These are phyloP conservation scores for Penicillium occitanis DNA, from an alignment of 2,329 filamentous ascomycete species.

Conservation along the genomic window DNA sequence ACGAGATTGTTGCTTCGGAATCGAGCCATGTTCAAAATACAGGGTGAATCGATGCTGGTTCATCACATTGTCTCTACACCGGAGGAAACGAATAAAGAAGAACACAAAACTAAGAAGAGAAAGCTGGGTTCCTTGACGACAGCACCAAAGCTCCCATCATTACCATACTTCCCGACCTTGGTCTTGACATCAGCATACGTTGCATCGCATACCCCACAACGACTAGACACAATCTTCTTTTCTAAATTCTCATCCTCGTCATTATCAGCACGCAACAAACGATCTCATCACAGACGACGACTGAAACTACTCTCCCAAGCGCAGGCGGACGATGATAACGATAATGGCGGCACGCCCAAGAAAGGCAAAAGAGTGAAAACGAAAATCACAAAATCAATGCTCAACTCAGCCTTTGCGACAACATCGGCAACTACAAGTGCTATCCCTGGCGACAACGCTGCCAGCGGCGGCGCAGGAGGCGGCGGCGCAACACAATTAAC, in stretches of 20 bases:
- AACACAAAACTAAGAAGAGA: constrained; percentile 9
- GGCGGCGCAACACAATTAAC: constrained; percentile 27
- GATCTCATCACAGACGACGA: constrained; percentile 44
- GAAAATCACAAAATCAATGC: constrained; percentile 43
- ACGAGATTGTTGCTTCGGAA: constrained; percentile 69
- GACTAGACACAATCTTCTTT: constrained; percentile 52
- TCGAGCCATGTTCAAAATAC: constrained; percentile 46
- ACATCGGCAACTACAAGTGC: constrained; percentile 40
- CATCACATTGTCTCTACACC: constrained; percentile 41
- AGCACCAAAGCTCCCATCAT: constrained; percentile 20
- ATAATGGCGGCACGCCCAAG: constrained; percentile 33
- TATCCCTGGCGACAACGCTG: constrained; percentile 18
- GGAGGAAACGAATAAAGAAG: constrained; percentile 26
- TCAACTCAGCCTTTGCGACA: constrained; percentile 41
- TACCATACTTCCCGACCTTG: constrained; percentile 50
- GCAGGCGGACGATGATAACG: constrained; percentile 36
- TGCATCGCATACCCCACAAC: constrained; percentile 48
- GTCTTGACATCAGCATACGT: constrained; percentile 50
- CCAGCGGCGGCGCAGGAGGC: constrained; percentile 24
- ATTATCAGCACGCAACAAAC: constrained; percentile 45
- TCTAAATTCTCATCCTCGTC: constrained; percentile 50
- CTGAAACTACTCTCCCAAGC: constrained; percentile 43
- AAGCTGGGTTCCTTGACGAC: neutral
- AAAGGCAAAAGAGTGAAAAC: constrained; percentile 40
- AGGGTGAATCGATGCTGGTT: constrained; percentile 47